Conservation (phyloP, 805 yeast species). For the Candida manassasensis region DNA sequence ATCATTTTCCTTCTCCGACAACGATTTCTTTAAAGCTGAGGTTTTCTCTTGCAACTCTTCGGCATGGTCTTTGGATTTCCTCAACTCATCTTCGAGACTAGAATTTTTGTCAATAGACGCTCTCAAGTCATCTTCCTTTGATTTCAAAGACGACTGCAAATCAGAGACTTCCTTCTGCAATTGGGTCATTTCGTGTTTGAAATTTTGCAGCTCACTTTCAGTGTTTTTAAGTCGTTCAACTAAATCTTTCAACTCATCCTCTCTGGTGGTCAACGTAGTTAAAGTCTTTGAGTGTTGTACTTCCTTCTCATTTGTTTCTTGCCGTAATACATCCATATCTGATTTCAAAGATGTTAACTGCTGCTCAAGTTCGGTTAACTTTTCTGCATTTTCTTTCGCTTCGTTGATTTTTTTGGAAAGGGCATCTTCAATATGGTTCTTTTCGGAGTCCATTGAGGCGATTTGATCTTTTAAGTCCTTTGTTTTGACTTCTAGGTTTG, state of each 20-base stretch:
- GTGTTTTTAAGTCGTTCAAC: too few relatives aligned
- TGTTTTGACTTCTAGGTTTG: conserved; percentile 2
- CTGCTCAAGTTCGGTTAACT: background rate
- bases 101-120: conserved; percentile 5
- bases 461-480: conserved; percentile 10
- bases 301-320: background rate
- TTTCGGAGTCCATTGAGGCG: conserved; percentile 10
- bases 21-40: conserved; percentile 13
- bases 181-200: too few relatives aligned
- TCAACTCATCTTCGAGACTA: conserved; percentile 5
- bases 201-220: too few relatives aligned
- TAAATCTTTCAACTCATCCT: too few relatives aligned
- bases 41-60: conserved; percentile 5
- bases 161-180: too few relatives aligned
- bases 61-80: background rate
- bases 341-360: background rate
- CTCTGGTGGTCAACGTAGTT: too few relatives aligned
- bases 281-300: too few relatives aligned
- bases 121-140: conserved; percentile 1
- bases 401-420: too few relatives aligned
- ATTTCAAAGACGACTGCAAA: too few relatives aligned
- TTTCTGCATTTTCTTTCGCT: background rate
- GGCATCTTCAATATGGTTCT: conserved; percentile 2
- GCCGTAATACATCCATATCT: background rate
- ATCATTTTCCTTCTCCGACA: conserved; percentile 5